Conservation (phyloP, 2,329 filamentous ascomycete species). For the Pyricularia pennisetigena region DNA sequence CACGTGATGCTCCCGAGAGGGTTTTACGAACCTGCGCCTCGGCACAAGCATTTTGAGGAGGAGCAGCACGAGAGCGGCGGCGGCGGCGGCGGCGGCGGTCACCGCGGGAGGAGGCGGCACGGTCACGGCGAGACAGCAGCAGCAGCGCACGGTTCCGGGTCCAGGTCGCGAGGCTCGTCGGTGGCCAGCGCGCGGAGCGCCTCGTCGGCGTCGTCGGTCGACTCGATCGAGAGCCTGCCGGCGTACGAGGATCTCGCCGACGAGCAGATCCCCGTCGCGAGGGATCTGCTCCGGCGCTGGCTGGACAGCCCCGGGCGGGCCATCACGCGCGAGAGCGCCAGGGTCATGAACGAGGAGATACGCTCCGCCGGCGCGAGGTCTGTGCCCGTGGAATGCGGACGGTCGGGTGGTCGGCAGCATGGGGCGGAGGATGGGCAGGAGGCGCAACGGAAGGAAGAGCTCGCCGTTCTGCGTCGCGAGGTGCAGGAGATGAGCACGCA, state of each 20-base stretch:
- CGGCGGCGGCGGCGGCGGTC: neutral
- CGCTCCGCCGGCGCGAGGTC: conserved; percentile 22
- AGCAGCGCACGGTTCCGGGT: neutral
- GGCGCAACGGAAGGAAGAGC: conserved; percentile 13
- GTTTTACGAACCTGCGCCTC: neutral
- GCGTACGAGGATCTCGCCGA: conserved; percentile 40
- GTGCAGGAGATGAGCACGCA: conserved; percentile 32
- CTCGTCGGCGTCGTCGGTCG: conserved; percentile 23
- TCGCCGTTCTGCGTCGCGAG: conserved; percentile 29
- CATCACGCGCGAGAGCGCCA: conserved; percentile 34
- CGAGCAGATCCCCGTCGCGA: conserved; percentile 36
- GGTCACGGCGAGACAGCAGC: neutral
- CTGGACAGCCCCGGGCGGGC: conserved; percentile 37
- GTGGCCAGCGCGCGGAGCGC: conserved; percentile 24
- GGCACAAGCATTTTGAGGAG: neutral
- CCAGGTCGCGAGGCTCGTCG: conserved; percentile 4
- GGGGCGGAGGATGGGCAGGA: neutral
- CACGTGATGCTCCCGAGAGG: neutral
- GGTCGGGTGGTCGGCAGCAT: neutral
- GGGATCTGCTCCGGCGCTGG: conserved; percentile 35
- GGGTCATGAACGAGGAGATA: conserved; percentile 30
- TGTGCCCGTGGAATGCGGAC: neutral
- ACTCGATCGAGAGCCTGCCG: conserved; percentile 42
- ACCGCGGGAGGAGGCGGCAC: neutral
- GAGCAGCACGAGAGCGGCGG: neutral